phyloP scores from a whole-genome alignment of 164 flowering plant genomes.

The Brasenia schreberi region DNA sequence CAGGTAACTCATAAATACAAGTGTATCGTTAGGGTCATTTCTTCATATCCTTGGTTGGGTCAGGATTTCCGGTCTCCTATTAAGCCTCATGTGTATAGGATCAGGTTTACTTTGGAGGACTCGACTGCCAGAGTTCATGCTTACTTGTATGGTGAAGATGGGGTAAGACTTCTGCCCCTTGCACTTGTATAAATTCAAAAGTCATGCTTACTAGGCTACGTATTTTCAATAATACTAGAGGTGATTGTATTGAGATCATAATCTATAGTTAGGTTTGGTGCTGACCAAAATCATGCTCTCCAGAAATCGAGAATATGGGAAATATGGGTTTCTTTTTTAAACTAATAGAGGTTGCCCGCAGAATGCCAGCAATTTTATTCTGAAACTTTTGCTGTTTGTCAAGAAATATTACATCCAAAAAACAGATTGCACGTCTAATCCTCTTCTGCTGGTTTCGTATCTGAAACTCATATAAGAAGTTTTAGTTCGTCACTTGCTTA shows the following conservation, averaged over 20 bases:
- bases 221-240: too few relatives aligned
- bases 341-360: too few relatives aligned
- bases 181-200: background rate
- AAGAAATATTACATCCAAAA: too few relatives aligned
- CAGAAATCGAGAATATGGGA: background rate
- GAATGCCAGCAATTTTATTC: too few relatives aligned
- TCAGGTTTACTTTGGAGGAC: constrained; percentile 69
- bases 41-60: constrained; percentile 13
- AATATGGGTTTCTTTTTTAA: background rate
- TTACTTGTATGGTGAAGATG: constrained; percentile 53
- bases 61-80: constrained; percentile 16
- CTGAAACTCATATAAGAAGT: too few relatives aligned
- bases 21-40: constrained; percentile 22
- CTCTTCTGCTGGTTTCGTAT: too few relatives aligned
- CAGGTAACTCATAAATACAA: constrained; percentile 18
- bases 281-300: too few relatives aligned
- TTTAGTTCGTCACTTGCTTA: too few relatives aligned
- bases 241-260: too few relatives aligned
- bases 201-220: background rate
- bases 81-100: constrained; percentile 25
- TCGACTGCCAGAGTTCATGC: constrained; percentile 84
- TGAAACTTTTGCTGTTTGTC: too few relatives aligned
- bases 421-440: too few relatives aligned
- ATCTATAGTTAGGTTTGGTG: too few relatives aligned
- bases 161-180: constrained; percentile 27